Percentiles rank a stretch among this genome's conserved stretches.
Evolutionary conservation across 495 filamentous ascomycete species (phyloP).

Genomic region (Staphylotrichum longicolle): DNA sequence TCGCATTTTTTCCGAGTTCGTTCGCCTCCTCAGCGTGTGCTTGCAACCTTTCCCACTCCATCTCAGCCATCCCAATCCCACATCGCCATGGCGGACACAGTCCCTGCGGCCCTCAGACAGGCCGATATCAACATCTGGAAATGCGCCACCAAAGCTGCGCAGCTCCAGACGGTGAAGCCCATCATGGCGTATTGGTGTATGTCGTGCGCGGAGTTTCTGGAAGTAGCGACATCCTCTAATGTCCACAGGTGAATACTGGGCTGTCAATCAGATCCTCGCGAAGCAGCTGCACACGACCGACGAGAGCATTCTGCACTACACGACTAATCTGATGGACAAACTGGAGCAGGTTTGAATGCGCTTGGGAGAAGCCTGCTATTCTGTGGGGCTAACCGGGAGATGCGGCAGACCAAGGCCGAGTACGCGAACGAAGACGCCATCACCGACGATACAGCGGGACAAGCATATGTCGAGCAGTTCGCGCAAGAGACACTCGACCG

Average conservation of each 20-base stretch:
- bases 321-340: slow-evolving; percentile 83
- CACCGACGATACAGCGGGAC: slow-evolving; percentile 75
- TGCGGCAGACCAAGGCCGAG: slow-evolving; percentile 59
- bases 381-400: background rate
- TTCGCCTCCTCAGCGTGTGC: background rate
- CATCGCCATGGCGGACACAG: slow-evolving; percentile 61
- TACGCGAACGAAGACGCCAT: slow-evolving; percentile 61
- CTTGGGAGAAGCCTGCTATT: no score
- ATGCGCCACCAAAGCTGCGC: slow-evolving; percentile 76
- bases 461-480: slow-evolving; percentile 93
- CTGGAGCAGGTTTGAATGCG: slow-evolving; percentile 66
- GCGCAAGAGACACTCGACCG: slow-evolving; percentile 80
- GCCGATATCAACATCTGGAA: slow-evolving; percentile 67
- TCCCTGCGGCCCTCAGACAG: slow-evolving; percentile 72
- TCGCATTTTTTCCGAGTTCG: background rate
- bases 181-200: slow-evolving; percentile 93
- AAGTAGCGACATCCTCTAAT: slow-evolving; percentile 12
- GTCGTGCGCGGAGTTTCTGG: slow-evolving; percentile 30
- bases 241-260: slow-evolving; percentile 78
- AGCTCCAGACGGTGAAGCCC: slow-evolving; percentile 80
- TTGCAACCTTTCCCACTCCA: no score
- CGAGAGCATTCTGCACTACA: slow-evolving; percentile 73
- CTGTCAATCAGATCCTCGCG: slow-evolving; percentile 84
- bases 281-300: slow-evolving; percentile 73
- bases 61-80: background rate